Evolutionary conservation across 768 basidiomycete genomes (phyloP).

Genomic region (Podaxis mareebaensis): DNA sequence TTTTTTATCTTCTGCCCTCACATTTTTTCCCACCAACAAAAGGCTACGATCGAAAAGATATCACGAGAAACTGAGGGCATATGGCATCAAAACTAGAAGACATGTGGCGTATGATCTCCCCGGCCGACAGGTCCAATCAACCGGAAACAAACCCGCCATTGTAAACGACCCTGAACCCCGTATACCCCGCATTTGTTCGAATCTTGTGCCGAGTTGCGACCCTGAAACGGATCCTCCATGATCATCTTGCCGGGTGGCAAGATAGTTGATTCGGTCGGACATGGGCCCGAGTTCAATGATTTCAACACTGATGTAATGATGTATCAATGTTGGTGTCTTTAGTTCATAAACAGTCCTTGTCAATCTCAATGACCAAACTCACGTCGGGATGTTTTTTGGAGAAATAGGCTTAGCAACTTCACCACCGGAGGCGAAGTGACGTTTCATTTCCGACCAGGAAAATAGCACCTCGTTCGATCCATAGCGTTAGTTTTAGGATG

Average conservation of each 20-base stretch:
- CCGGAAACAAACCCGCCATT: neutral
- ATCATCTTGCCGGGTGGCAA: neutral
- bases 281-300: neutral
- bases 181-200: constrained; percentile 9
- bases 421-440: no score
- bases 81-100: neutral
- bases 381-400: no score
- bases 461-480: neutral
- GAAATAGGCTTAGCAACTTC: no score
- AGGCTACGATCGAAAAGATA: neutral
- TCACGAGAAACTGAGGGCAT: neutral
- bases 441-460: neutral
- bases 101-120: neutral
- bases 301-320: no score
- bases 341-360: neutral
- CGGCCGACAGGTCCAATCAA: neutral
- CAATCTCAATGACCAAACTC: no score
- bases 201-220: constrained; percentile 3
- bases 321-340: no score
- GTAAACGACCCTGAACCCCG: neutral
- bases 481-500: neutral
- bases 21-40: neutral
- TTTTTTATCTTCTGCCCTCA: neutral
- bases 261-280: neutral
- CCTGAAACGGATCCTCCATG: neutral